Conservation (phyloP, 805 yeast genomes). For the Saccharomycopsis microspora region DNA sequence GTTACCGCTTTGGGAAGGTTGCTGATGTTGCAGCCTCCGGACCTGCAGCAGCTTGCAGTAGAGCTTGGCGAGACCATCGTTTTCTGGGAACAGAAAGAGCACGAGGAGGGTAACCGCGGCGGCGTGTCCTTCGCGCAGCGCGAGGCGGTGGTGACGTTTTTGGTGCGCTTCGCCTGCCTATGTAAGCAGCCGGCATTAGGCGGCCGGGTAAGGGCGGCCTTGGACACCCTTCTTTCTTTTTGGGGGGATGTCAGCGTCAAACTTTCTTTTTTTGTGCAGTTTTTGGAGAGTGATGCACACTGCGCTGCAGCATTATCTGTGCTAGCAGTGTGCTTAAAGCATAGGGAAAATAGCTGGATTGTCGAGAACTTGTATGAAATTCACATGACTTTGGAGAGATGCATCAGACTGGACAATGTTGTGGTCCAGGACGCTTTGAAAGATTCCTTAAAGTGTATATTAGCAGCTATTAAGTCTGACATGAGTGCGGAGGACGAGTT, state of each 20-base stretch:
- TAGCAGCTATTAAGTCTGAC: conserved; percentile 50
- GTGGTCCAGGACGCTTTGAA: conserved; percentile 80
- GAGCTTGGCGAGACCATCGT: conserved; percentile 80
- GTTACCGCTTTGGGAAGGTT: conserved; percentile 89
- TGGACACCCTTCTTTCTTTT: conserved; percentile 19
- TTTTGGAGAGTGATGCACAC: conserved; percentile 29
- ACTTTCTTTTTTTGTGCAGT: conserved; percentile 78
- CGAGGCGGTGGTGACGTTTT: conserved; percentile 82
- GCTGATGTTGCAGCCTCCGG: conserved; percentile 73
- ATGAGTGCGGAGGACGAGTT: conserved; percentile 39
- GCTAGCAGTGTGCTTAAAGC: conserved; percentile 67
- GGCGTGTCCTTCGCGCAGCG: conserved; percentile 31
- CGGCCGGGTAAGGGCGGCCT: too few relatives aligned
- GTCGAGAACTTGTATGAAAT: conserved; percentile 56
- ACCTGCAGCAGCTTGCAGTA: conserved; percentile 76
- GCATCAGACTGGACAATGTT: conserved; percentile 72
- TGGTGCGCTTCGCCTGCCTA: conserved; percentile 20
- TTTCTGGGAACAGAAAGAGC: conserved; percentile 66
- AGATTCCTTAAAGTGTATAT: conserved; percentile 56
- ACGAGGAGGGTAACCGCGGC: not conserved
- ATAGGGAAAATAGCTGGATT: conserved; percentile 76
- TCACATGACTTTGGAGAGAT: conserved; percentile 73
- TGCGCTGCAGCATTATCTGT: conserved; percentile 45
- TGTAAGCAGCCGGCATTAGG: too few relatives aligned
- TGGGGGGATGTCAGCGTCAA: conserved; percentile 92